These are phyloP conservation scores for Penicillium bialowiezense DNA, from an alignment of 495 filamentous ascomycete species.

Conservation along the genomic window DNA sequence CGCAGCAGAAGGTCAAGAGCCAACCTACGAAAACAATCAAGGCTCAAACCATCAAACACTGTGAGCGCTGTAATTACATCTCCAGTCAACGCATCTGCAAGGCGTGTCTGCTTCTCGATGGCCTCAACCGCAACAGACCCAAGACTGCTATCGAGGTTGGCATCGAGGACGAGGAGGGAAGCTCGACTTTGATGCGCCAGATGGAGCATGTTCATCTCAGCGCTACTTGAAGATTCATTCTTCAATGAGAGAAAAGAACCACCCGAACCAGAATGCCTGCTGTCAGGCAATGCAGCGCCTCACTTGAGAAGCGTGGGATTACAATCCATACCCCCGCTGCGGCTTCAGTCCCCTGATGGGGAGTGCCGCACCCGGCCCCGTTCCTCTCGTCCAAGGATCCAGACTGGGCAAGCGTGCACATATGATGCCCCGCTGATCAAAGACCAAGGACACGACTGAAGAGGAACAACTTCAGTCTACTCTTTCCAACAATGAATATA, in stretches of 20 bases:
- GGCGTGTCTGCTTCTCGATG: constrained; percentile 86
- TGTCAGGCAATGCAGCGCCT: neutral
- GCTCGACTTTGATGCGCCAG: constrained; percentile 51
- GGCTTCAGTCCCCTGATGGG: too few relatives aligned
- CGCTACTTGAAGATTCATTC: constrained; percentile 19
- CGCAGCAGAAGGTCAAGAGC: constrained; percentile 11
- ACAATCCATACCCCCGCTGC: too few relatives aligned
- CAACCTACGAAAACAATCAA: constrained; percentile 36
- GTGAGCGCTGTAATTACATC: constrained; percentile 87
- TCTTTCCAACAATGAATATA: too few relatives aligned
- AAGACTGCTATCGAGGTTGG: constrained; percentile 66
- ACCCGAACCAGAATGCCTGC: neutral
- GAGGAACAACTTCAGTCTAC: too few relatives aligned
- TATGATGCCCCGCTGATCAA: neutral
- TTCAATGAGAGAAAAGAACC: neutral
- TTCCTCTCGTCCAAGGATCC: too few relatives aligned
- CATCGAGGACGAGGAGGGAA: constrained; percentile 53
- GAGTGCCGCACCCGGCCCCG: too few relatives aligned
- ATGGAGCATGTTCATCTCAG: constrained; percentile 54
- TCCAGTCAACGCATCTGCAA: constrained; percentile 95
- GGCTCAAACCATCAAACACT: constrained; percentile 77
- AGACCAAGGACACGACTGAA: neutral
- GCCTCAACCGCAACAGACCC: constrained; percentile 85
- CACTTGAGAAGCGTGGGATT: too few relatives aligned
- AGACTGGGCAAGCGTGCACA: too few relatives aligned